Base-by-base conservation (phyloP, 768 basidiomycete species). In the Mycena albidolilacea region DNA sequence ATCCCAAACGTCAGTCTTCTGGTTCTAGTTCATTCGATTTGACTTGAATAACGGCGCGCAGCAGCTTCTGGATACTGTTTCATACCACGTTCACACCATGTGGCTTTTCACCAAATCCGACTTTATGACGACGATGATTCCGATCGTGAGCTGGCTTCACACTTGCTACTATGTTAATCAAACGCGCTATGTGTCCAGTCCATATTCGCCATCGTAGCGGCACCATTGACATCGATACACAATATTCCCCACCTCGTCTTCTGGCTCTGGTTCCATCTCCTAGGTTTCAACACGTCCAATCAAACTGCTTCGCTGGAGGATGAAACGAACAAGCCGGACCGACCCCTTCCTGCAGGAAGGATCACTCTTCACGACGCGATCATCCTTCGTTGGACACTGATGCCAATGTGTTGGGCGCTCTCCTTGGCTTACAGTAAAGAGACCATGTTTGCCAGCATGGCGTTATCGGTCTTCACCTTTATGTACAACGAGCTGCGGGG, bases 191-290 rank as follows among this genome's bases (percentile, higher is more conserved):
- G 43, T 54, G 3, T 30, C 30, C 8, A 72, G 66, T 59, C 68
- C 5, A 9, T 72, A 8, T 71, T 80, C 74, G 78, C 76, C 14
- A 71, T 80, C 9, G 72, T 74, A 11, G 67, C 75, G 5, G 72
- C 75, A 15, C 75, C 72, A 41, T 63, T 76, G 7, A 62, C 65
- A 15, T 71, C 73, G 50, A 17, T 65, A 3, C 59, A 38, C 37
- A 70, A 70, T 19, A 15, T 78, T 15, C 72, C 72, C 7, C 78
- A 80, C 15, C 75, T 82, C 7, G 54, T 83, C 0, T 64, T 80
- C 11, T 86, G 85, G 85, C 71, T 84, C n/a, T 86, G 80, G 82
- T 61, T 83, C 23, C 85, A 86, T 54, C 77, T 84, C 17, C 77
- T 86, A 5, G 81, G 82, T 44, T 85, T 82, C 69, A 71, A 82